Evolutionary conservation across 169 alveolate species (phyloP).

Genomic region (Eimeria sp.): DNA sequence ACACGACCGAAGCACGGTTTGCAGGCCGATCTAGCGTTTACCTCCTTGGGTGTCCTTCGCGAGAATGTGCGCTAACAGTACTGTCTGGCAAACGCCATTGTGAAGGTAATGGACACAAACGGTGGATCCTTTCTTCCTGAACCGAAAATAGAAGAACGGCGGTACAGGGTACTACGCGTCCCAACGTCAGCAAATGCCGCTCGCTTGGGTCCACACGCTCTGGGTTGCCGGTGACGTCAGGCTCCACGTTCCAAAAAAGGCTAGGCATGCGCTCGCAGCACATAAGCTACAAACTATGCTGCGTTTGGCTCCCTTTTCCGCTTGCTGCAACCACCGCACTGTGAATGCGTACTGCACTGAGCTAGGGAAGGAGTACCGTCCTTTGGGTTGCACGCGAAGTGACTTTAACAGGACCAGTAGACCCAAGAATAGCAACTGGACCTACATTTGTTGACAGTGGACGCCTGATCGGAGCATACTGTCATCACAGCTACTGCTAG

Average conservation of each 20-base stretch:
- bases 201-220: not conserved
- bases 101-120: not conserved
- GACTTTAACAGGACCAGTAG: not conserved
- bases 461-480: not conserved
- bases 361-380: too few relatives aligned
- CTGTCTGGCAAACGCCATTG: not conserved
- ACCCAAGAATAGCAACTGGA: not conserved
- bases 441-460: not conserved
- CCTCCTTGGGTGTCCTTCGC: not conserved
- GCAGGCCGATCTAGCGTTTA: not conserved
- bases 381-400: too few relatives aligned
- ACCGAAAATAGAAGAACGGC: not conserved
- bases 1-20: not conserved
- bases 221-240: not conserved
- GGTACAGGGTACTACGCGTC: not conserved
- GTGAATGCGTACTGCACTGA: too few relatives aligned
- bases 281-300: not conserved
- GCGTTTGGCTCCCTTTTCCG: not conserved
- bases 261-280: not conserved
- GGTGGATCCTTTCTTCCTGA: not conserved
- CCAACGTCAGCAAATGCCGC: not conserved
- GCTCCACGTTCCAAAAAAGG: not conserved
- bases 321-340: not conserved
- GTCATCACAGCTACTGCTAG: not conserved
- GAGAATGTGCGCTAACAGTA: not conserved